A percentile compares a stretch with the other conserved stretches of the same genome.
Conservation (phyloP, 805 yeast species). For the Lachancea waltii region DNA sequence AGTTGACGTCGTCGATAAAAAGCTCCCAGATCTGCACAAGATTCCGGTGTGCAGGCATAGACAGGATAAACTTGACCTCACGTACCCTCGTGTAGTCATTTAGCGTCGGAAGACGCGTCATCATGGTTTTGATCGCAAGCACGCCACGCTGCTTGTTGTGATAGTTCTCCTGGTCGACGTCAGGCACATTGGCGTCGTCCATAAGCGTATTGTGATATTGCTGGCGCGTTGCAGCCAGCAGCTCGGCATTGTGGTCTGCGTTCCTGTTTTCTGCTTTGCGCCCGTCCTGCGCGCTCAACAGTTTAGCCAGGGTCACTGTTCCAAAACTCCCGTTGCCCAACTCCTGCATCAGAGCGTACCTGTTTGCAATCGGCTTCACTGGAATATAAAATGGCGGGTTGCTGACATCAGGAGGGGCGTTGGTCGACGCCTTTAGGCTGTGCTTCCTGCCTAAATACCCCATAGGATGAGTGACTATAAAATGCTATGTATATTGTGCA, state of each 20-base stretch:
- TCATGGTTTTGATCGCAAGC: slow-evolving; percentile 83
- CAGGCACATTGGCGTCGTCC: slow-evolving; percentile 28
- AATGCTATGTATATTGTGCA: too few relatives aligned
- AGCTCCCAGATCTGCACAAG: slow-evolving; percentile 72
- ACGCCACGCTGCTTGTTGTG: slow-evolving; percentile 32
- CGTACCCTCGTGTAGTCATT: slow-evolving; percentile 54
- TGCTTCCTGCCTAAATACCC: slow-evolving; percentile 12
- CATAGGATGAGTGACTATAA: slow-evolving; percentile 1
- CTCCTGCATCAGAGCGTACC: slow-evolving; percentile 46
- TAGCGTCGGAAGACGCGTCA: slow-evolving; percentile 43
- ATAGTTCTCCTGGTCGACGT: slow-evolving; percentile 28
- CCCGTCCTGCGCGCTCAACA: slow-evolving; percentile 23
- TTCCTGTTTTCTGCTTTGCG: neutral
- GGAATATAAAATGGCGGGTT: slow-evolving; percentile 40
- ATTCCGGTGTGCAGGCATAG: slow-evolving; percentile 64
- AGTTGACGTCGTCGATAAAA: slow-evolving; percentile 58
- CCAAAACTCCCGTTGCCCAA: slow-evolving; percentile 79
- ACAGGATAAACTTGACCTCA: slow-evolving; percentile 59
- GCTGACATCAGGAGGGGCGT: slow-evolving; percentile 34
- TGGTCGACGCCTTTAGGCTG: slow-evolving; percentile 10
- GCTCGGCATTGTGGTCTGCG: neutral
- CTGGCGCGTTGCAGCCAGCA: neutral
- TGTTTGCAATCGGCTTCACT: slow-evolving; percentile 34
- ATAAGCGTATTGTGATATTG: slow-evolving; percentile 39
- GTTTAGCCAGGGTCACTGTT: slow-evolving; percentile 54